A percentile compares a stretch with the other conserved stretches of the same genome.
Conservation (phyloP, 2,329 filamentous ascomycete species). For the Huntiella bhutanensis region DNA sequence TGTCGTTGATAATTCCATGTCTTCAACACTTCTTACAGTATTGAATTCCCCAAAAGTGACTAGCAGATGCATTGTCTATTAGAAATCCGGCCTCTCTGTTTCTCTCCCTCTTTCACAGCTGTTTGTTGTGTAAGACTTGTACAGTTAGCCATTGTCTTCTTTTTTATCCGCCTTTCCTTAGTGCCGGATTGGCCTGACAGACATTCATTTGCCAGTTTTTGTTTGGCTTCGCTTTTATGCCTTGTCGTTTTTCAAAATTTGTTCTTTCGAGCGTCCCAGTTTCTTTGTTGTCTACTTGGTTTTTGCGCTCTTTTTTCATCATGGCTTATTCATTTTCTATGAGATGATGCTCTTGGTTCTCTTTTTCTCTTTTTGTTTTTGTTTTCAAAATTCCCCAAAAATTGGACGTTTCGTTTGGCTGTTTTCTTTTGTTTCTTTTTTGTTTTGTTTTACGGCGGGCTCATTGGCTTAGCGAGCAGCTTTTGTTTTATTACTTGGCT, state of each 20-base stretch:
- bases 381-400: slow-evolving; percentile 4
- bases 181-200: neutral
- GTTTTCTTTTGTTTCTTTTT: slow-evolving; percentile 8
- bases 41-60: neutral
- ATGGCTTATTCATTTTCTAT: slow-evolving; percentile 1
- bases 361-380: slow-evolving; percentile 4
- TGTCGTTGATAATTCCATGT: neutral
- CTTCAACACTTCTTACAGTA: neutral
- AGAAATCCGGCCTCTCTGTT: neutral
- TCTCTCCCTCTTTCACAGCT: neutral
- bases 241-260: neutral
- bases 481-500: slow-evolving; percentile 2
- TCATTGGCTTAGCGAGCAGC: slow-evolving; percentile 7
- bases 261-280: neutral
- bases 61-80: neutral
- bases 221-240: neutral
- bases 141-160: neutral
- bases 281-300: slow-evolving; percentile 1
- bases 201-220: neutral
- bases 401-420: slow-evolving; percentile 3
- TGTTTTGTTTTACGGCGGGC: slow-evolving; percentile 6
- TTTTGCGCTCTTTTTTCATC: slow-evolving; percentile 1
- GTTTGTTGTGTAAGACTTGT: neutral
- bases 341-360: neutral
- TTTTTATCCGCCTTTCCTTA: neutral